phyloP scores from a whole-genome alignment of 139 green algal genomes.

The Auxenochlorella pyrenoidosa region DNA sequence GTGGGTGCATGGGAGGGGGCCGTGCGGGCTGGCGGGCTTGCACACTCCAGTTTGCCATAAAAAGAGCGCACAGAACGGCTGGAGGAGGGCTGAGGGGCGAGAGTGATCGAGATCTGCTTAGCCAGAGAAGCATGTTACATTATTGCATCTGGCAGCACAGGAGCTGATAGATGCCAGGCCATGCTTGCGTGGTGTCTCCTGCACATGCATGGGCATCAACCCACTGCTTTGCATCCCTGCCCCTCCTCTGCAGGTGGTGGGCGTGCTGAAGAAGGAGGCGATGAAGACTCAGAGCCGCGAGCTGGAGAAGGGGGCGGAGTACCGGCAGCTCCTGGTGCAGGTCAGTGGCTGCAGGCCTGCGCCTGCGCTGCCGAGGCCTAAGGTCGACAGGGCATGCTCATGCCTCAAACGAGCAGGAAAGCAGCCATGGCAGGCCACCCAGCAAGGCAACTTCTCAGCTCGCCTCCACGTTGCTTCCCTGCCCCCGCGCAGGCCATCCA shows the following conservation, averaged over 20 bases:
- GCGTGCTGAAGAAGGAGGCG: slow-evolving; percentile 98
- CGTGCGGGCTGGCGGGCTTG: no score
- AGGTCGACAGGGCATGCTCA: no score
- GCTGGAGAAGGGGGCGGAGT: slow-evolving; percentile 90
- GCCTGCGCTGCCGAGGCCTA: no score
- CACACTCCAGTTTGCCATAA: no score
- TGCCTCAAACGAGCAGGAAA: no score
- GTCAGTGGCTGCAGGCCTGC: not conserved
- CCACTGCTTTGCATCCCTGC: not conserved
- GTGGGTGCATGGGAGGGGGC: no score
- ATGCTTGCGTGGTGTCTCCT: not conserved
- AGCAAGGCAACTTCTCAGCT: no score
- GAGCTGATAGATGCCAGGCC: not conserved
- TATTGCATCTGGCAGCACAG: no score
- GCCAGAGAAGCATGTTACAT: no score
- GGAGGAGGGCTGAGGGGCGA: no score
- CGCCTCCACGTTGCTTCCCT: not conserved
- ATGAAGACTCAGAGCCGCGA: slow-evolving; percentile 94
- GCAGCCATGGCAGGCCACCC: not conserved
- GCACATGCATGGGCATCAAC: not conserved
- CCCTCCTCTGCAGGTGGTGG: slow-evolving; percentile 72
- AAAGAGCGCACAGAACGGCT: no score
- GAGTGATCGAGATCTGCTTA: no score
- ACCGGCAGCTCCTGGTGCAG: slow-evolving; percentile 92
- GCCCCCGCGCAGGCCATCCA: slow-evolving; percentile 84